These are phyloP conservation scores for Pleurotus tuoliensis DNA, from an alignment of 768 basidiomycete genomes.

Conservation along the genomic window DNA sequence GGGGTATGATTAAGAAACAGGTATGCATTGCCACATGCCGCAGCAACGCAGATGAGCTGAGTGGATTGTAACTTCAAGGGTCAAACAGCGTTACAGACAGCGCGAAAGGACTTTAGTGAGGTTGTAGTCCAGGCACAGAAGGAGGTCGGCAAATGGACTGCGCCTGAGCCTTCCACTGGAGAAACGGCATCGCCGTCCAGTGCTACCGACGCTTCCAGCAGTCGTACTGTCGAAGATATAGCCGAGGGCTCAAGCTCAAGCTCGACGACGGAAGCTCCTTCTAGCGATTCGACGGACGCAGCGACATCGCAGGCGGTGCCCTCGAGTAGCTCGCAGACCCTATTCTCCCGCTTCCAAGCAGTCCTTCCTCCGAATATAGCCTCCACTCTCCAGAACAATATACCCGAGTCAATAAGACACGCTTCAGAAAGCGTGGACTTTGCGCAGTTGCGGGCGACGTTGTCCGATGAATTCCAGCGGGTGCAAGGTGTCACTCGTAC, in stretches of 20 bases:
- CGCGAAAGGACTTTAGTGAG: conserved; percentile 67
- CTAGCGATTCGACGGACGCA: conserved; percentile 15
- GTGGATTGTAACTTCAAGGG: conserved; percentile 39
- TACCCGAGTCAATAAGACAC: conserved; percentile 64
- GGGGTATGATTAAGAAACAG: conserved; percentile 92
- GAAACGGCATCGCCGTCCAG: conserved; percentile 17
- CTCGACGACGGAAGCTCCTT: conserved; percentile 1
- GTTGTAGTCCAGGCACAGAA: conserved; percentile 80
- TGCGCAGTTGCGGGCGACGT: conserved; percentile 58
- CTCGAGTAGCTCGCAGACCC: conserved; percentile 30
- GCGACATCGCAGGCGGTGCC: conserved; percentile 13
- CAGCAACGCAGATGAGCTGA: not conserved
- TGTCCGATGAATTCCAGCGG: conserved; percentile 64
- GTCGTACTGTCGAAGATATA: not conserved
- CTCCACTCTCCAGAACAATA: conserved; percentile 58
- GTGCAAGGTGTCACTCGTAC: conserved; percentile 73
- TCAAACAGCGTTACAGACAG: conserved; percentile 61
- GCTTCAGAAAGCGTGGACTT: conserved; percentile 64
- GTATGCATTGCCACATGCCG: conserved; percentile 27
- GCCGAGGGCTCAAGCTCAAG: conserved; percentile 11
- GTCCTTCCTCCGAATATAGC: conserved; percentile 74
- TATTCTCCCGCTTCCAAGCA: conserved; percentile 70
- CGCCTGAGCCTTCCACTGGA: conserved; percentile 12
- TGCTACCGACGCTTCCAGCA: conserved; percentile 7
- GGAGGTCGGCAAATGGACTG: conserved; percentile 61